These are phyloP conservation scores for Fusarium anthophilum DNA, from an alignment of 2,329 filamentous ascomycete genomes.

Conservation along the genomic window DNA sequence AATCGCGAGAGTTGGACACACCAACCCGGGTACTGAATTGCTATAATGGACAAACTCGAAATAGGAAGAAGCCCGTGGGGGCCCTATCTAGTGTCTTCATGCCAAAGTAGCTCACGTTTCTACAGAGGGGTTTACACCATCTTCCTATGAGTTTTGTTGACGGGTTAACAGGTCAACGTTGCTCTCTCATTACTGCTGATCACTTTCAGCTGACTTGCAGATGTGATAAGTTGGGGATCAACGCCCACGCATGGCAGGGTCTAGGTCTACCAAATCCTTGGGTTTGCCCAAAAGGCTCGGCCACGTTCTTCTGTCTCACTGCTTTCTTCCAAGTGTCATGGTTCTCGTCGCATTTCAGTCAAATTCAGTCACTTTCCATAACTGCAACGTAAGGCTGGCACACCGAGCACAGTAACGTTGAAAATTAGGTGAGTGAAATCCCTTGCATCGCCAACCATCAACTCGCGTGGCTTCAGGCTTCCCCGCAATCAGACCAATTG, in stretches of 20 bases:
- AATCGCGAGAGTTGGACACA: background rate
- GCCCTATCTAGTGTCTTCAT: background rate
- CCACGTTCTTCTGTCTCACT: background rate
- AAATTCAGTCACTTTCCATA: background rate
- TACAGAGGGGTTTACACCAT: background rate
- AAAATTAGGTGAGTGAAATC: constrained; percentile 5
- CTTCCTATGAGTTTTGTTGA: background rate
- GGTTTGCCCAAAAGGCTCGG: background rate
- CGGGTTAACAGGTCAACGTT: background rate
- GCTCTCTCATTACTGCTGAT: background rate
- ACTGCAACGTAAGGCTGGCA: background rate
- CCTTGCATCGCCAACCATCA: constrained; percentile 10
- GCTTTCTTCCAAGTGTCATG: background rate
- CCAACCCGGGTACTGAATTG: background rate
- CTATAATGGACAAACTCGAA: background rate
- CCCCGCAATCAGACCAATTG: constrained; percentile 13
- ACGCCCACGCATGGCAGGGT: background rate
- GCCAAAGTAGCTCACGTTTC: background rate
- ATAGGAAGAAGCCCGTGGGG: background rate
- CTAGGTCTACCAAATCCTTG: background rate
- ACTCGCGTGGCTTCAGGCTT: constrained; percentile 26
- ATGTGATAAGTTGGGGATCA: constrained; percentile 18
- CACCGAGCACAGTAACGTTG: constrained; percentile 3
- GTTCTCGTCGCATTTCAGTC: constrained; percentile 13
- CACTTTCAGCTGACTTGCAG: constrained; percentile 5